A percentile compares a stretch with the other conserved stretches of the same genome.
phyloP scores from a whole-genome alignment of 768 basidiomycete species.

The Mycena amicta region DNA sequence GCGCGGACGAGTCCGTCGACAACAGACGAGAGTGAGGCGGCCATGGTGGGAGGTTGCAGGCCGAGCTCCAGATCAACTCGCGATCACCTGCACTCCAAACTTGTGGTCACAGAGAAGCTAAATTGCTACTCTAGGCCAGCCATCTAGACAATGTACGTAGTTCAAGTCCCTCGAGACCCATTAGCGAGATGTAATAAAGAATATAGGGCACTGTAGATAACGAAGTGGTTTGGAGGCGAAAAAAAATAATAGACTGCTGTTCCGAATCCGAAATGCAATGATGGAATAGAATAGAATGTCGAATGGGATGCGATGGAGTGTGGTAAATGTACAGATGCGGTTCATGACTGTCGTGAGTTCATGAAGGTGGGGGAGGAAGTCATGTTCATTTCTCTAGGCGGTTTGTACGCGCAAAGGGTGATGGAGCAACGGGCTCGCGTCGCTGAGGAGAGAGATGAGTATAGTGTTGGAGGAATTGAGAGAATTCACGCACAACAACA shows the following conservation, averaged over 20 bases:
- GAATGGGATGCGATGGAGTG: neutral
- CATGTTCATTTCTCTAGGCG: constrained; percentile 16
- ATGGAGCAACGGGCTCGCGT: constrained; percentile 22
- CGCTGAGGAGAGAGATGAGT: constrained; percentile 23
- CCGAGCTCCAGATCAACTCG: neutral
- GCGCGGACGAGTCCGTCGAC: neutral
- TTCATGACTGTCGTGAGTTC: neutral
- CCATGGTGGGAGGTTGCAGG: neutral
- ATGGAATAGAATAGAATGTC: neutral
- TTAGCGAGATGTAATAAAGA: neutral
- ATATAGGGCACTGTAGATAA: neutral
- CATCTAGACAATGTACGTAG: no score
- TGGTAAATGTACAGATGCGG: neutral
- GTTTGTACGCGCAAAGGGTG: constrained; percentile 21
- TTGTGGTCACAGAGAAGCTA: no score
- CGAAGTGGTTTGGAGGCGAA: neutral
- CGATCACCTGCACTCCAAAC: neutral
- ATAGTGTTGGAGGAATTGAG: constrained; percentile 4
- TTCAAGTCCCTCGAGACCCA: no score
- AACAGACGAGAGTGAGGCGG: neutral
- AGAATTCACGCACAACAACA: constrained; percentile 44
- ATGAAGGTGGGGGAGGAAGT: neutral
- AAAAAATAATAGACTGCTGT: neutral
- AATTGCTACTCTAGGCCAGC: no score
- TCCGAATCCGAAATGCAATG: neutral